Evolutionary conservation across 208 protist species (phyloP).

Genomic region (Angomonas desouzai): DNA sequence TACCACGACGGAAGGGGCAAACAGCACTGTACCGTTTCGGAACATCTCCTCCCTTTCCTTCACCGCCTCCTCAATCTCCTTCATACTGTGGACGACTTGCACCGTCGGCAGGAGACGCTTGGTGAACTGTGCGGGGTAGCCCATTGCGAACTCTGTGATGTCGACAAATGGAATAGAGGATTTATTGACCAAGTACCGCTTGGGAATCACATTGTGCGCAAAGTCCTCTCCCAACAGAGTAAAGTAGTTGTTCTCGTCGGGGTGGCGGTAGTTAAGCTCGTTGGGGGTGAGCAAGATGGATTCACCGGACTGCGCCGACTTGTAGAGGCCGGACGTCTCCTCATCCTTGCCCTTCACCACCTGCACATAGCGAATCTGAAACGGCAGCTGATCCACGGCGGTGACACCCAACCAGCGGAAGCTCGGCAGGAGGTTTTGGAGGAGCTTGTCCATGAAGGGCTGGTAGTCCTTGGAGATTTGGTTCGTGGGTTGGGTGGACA

Average conservation of each 20-base stretch:
- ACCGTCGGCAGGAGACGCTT: conserved; percentile 24
- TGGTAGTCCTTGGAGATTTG: not conserved
- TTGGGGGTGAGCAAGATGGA: not conserved
- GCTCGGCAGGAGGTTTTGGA: not conserved
- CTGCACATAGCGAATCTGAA: conserved; percentile 6
- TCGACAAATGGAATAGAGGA: not conserved
- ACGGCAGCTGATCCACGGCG: not conserved
- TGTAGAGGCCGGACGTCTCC: not conserved
- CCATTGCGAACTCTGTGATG: conserved; percentile 13
- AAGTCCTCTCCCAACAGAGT: not conserved
- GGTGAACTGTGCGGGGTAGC: conserved; percentile 40
- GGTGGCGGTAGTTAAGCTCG: not conserved
- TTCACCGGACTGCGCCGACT: not conserved
- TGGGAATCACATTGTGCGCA: not conserved
- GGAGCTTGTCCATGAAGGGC: not conserved
- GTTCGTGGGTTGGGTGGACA: not conserved
- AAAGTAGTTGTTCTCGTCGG: not conserved
- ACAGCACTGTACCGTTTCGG: not conserved
- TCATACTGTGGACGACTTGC: conserved; percentile 20
- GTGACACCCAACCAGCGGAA: not conserved
- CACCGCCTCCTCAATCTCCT: conserved; percentile 19
- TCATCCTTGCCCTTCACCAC: not conserved
- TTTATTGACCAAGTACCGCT: not conserved
- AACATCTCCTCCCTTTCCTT: conserved; percentile 6
- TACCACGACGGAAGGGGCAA: not conserved